A percentile compares a stretch with the other conserved stretches of the same genome.
These are phyloP conservation scores for Aspergillus carbonarius DNA, from an alignment of 2,329 filamentous ascomycete genomes.

Conservation along the genomic window DNA sequence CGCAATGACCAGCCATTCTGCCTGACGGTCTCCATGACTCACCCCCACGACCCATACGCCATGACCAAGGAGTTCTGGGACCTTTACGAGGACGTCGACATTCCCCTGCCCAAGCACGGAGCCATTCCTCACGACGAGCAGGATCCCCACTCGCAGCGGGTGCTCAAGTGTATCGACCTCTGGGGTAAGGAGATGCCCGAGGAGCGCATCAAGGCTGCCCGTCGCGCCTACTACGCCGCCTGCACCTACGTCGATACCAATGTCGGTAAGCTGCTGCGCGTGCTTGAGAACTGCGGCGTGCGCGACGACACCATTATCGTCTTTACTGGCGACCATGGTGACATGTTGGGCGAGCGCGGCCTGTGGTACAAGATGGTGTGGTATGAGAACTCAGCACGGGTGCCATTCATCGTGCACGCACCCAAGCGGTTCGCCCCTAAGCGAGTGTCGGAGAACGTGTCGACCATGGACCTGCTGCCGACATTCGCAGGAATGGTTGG, in stretches of 20 bases:
- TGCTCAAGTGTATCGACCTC: conserved; percentile 82
- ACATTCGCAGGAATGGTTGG: conserved; percentile 83
- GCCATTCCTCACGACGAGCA: conserved; percentile 76
- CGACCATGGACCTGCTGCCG: conserved; percentile 84
- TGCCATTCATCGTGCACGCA: conserved; percentile 81
- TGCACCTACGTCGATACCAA: conserved; percentile 94
- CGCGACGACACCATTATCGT: conserved; percentile 86
- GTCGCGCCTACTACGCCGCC: conserved; percentile 87
- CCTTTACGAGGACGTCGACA: conserved; percentile 83
- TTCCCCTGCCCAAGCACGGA: conserved; percentile 71
- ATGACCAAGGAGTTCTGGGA: conserved; percentile 95
- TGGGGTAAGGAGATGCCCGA: conserved; percentile 81
- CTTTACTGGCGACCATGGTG: conserved; percentile 90
- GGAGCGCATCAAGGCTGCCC: conserved; percentile 80
- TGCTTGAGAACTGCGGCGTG: conserved; percentile 75
- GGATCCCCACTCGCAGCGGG: conserved; percentile 81
- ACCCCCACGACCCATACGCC: conserved; percentile 92
- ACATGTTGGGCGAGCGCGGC: conserved; percentile 91
- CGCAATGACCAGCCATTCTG: conserved; percentile 77
- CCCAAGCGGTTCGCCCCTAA: conserved; percentile 73
- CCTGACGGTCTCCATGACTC: conserved; percentile 87
- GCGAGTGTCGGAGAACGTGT: conserved; percentile 79
- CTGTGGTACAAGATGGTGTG: conserved; percentile 98
- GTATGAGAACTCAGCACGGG: conserved; percentile 86
- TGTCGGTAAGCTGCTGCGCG: conserved; percentile 76